Conservation (phyloP, 768 basidiomycete species). For the Collybia mongolica region DNA sequence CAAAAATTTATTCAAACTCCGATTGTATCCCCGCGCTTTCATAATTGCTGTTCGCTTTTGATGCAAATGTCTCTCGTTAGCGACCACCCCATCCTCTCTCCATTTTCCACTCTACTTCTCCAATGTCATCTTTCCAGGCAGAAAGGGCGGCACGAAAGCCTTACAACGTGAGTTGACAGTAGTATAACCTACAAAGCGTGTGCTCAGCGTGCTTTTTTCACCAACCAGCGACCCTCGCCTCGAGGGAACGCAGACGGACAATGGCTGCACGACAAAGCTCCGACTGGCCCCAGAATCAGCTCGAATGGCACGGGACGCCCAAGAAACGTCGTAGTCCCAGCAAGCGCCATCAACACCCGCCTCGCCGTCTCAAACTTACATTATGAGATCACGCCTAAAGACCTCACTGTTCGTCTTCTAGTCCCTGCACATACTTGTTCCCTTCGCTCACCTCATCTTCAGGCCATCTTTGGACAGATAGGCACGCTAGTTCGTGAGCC, state of each 20-base stretch:
- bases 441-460: conserved; percentile 3
- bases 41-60: conserved; percentile 4
- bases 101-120: conserved; percentile 2
- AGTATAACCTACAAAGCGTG: background rate
- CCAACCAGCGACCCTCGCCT: conserved; percentile 50
- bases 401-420: conserved; percentile 67
- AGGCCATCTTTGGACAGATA: conserved; percentile 91
- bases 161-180: conserved; percentile 32
- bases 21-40: conserved; percentile 15
- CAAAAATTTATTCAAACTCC: conserved; percentile 10
- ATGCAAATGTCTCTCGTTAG: conserved; percentile 5
- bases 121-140: conserved; percentile 20
- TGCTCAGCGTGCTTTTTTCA: background rate
- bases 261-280: conserved; percentile 79
- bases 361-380: conserved; percentile 86
- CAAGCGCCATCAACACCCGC: conserved; percentile 41
- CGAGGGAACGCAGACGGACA: conserved; percentile 55
- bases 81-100: conserved; percentile 2
- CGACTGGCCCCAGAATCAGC: conserved; percentile 36
- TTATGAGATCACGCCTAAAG: conserved; percentile 88
- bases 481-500: conserved; percentile 93
- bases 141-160: conserved; percentile 38
- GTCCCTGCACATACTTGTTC: background rate
- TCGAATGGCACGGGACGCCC: conserved; percentile 20
- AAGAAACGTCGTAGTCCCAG: conserved; percentile 20